phyloP scores from a whole-genome alignment of 1,139 yeast species.

The Pichia sp. region DNA sequence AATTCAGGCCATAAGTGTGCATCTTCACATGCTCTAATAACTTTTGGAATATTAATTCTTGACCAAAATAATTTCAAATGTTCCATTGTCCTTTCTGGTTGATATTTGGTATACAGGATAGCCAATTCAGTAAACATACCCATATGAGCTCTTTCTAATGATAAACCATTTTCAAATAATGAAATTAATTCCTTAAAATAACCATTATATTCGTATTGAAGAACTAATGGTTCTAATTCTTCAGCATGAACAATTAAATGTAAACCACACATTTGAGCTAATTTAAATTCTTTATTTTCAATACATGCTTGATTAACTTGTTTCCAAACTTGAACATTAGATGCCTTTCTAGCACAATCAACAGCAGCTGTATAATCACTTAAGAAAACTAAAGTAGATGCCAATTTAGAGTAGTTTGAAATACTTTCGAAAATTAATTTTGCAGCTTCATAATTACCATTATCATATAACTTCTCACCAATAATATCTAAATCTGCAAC shows the following conservation, averaged over 20 bases:
- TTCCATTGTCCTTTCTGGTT: slow-evolving; percentile 89
- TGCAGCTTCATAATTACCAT: slow-evolving; percentile 86
- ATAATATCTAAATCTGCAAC: slow-evolving; percentile 89
- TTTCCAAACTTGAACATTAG: slow-evolving; percentile 92
- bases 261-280: slow-evolving; percentile 98
- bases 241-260: slow-evolving; percentile 96
- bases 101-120: slow-evolving; percentile 80
- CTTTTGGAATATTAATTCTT: slow-evolving; percentile 96
- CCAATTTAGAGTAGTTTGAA: slow-evolving; percentile 91
- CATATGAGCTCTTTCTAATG: slow-evolving; percentile 98
- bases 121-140: slow-evolving; percentile 99
- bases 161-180: slow-evolving; percentile 90
- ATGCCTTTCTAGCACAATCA: slow-evolving; percentile 97
- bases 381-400: slow-evolving; percentile 88
- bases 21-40: slow-evolving; percentile 84
- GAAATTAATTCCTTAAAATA: slow-evolving; percentile 88
- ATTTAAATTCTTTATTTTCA: slow-evolving; percentile 88
- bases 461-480: slow-evolving; percentile 85
- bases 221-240: slow-evolving; percentile 85
- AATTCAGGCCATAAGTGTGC: slow-evolving; percentile 97
- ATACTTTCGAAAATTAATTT: slow-evolving; percentile 79
- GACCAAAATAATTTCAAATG: slow-evolving; percentile 98
- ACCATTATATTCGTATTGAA: slow-evolving; percentile 82
- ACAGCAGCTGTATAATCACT: slow-evolving; percentile 95
- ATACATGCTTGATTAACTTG: slow-evolving; percentile 96